These are phyloP conservation scores for Serendipita indica DNA, from an alignment of 768 basidiomycete species.

Conservation along the genomic window DNA sequence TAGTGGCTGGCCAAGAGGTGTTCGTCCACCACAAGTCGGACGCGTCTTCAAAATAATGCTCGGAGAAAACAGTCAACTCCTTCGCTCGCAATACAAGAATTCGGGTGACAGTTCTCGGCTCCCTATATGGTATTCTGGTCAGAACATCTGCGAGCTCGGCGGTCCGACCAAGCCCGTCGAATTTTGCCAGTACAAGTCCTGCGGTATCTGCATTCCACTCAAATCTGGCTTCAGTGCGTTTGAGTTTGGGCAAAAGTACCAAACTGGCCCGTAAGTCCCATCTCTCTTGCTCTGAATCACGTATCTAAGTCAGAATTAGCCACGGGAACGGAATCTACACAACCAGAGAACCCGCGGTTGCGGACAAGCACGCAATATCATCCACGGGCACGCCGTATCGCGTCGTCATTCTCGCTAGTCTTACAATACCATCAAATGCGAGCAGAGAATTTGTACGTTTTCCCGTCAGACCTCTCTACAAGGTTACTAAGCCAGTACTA, in stretches of 20 bases:
- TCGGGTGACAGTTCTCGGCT: background rate
- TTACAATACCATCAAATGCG: conserved; percentile 22
- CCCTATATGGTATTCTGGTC: conserved; percentile 16
- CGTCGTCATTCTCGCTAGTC: conserved; percentile 48
- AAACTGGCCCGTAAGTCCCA: conserved; percentile 42
- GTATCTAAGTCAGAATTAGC: conserved; percentile 21
- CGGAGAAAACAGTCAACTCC: background rate
- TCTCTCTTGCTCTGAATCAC: background rate
- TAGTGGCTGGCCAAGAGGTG: background rate
- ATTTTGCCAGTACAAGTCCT: conserved; percentile 45
- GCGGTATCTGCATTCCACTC: conserved; percentile 46
- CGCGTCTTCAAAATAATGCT: background rate
- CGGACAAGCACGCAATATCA: conserved; percentile 48
- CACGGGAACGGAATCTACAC: conserved; percentile 51
- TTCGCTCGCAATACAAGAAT: background rate
- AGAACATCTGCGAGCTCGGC: conserved; percentile 56
- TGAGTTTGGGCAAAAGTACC: conserved; percentile 39
- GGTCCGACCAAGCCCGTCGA: conserved; percentile 28
- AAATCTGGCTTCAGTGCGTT: conserved; percentile 42
- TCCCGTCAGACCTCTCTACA: background rate
- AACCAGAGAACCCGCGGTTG: conserved; percentile 41
- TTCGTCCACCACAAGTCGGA: background rate
- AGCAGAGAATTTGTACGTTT: background rate
- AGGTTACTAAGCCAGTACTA: background rate
- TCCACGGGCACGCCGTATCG: conserved; percentile 53